Evolutionary conservation across 495 filamentous ascomycete species (phyloP).

Genomic region (Bacidia rubella): DNA sequence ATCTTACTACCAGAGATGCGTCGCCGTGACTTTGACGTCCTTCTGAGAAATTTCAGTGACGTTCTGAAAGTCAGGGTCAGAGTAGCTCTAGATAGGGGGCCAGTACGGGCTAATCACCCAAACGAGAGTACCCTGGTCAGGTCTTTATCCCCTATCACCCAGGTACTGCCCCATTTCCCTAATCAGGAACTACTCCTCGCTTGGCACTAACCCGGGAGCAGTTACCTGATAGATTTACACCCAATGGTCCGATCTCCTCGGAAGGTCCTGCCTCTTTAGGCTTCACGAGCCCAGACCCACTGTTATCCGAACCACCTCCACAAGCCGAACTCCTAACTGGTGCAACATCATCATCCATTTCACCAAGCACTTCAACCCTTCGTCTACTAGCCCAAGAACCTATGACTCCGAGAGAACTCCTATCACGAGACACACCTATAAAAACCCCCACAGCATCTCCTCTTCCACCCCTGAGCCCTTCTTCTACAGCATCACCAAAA

Average conservation of each 20-base stretch:
- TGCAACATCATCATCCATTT: conserved; percentile 11
- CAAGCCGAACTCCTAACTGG: conserved; percentile 8
- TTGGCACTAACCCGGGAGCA: conserved; percentile 11
- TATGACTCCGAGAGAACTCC: conserved; percentile 9
- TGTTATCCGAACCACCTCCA: conserved; percentile 4
- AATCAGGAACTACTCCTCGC: conserved; percentile 8
- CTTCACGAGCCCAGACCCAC: conserved; percentile 10
- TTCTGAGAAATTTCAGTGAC: conserved; percentile 11
- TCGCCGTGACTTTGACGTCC: conserved; percentile 10
- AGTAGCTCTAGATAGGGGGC: conserved; percentile 11
- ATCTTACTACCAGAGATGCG: conserved; percentile 9
- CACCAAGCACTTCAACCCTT: conserved; percentile 10
- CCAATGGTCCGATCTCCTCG: conserved; percentile 7
- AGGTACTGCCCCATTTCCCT: conserved; percentile 8
- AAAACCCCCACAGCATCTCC: conserved; percentile 9
- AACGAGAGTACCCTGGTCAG: conserved; percentile 9
- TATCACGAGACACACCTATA: conserved; percentile 9
- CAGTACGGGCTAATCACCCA: conserved; percentile 6
- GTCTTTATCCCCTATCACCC: conserved; percentile 9
- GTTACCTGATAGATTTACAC: conserved; percentile 9
- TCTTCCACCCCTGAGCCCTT: conserved; percentile 8
- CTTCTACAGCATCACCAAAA: conserved; percentile 12
- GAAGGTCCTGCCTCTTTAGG: conserved; percentile 10
- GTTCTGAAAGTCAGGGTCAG: conserved; percentile 12
- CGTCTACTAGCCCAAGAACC: conserved; percentile 9